These are phyloP conservation scores for Cronartium ribicola DNA, from an alignment of 1,284 basidiomycete species.

Conservation along the genomic window DNA sequence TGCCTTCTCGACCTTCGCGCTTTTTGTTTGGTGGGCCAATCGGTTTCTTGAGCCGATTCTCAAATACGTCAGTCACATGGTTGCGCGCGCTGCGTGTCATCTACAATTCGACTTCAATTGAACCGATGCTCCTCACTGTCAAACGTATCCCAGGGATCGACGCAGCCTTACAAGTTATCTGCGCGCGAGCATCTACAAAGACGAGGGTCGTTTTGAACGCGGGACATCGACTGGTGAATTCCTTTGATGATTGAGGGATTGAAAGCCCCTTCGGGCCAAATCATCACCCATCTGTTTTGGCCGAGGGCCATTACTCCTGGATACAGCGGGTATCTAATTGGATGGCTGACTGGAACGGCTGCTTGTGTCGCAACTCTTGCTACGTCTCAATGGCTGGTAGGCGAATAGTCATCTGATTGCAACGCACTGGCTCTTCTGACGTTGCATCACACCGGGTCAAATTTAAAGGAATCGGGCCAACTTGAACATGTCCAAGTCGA, in stretches of 20 bases:
- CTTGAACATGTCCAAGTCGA: not conserved
- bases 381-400: not conserved
- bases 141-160: slow-evolving; percentile 21
- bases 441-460: not conserved
- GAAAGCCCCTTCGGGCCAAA: not conserved
- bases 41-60: slow-evolving; percentile 14
- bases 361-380: slow-evolving; percentile 17
- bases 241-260: not conserved
- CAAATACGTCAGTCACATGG: slow-evolving; percentile 23
- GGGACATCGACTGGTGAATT: not conserved
- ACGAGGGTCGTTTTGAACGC: slow-evolving; percentile 23
- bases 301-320: slow-evolving; percentile 18
- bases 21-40: slow-evolving; percentile 11
- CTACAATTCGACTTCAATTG: not conserved
- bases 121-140: not conserved
- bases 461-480: slow-evolving; percentile 1
- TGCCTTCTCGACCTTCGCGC: not conserved
- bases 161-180: slow-evolving; percentile 21
- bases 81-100: not conserved
- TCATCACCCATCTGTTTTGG: slow-evolving; percentile 18
- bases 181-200: slow-evolving; percentile 30
- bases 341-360: not conserved
- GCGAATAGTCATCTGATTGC: not conserved
- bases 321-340: slow-evolving; percentile 33
- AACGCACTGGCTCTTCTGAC: not conserved